Evolutionary conservation across 768 basidiomycete species (phyloP).

Genomic region (Lentinula sp.): DNA sequence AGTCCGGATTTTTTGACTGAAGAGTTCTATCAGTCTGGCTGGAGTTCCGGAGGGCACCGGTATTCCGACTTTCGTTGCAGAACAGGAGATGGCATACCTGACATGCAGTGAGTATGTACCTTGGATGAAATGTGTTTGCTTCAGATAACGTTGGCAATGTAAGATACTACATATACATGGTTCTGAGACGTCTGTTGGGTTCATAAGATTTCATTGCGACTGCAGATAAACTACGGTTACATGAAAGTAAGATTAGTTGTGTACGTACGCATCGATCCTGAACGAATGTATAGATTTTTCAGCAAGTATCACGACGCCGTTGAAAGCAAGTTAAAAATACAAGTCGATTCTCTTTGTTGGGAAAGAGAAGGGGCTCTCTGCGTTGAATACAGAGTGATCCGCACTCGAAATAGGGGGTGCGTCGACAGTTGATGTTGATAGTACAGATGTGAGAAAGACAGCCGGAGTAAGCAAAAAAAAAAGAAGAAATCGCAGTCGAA

Average conservation of each 20-base stretch:
- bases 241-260: background rate
- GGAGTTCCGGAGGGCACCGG: background rate
- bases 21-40: slow-evolving; percentile 50
- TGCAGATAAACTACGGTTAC: background rate
- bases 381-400: slow-evolving; percentile 3
- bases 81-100: too few relatives aligned
- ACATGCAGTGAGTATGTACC: too few relatives aligned
- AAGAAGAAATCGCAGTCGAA: background rate
- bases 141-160: too few relatives aligned
- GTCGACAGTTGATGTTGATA: slow-evolving; percentile 6
- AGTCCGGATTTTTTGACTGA: slow-evolving; percentile 38
- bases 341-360: background rate
- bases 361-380: background rate
- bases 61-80: too few relatives aligned
- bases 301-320: background rate
- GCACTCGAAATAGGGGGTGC: slow-evolving; percentile 2
- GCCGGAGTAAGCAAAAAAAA: background rate
- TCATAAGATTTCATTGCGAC: background rate
- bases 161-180: too few relatives aligned
- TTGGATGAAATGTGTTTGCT: too few relatives aligned
- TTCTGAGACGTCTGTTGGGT: too few relatives aligned
- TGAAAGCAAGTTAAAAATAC: background rate
- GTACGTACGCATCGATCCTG: background rate
- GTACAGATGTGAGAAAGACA: background rate
- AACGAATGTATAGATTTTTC: background rate